These are phyloP conservation scores for Aspergillus tubingensis DNA, from an alignment of 2,329 filamentous ascomycete species.

Conservation along the genomic window DNA sequence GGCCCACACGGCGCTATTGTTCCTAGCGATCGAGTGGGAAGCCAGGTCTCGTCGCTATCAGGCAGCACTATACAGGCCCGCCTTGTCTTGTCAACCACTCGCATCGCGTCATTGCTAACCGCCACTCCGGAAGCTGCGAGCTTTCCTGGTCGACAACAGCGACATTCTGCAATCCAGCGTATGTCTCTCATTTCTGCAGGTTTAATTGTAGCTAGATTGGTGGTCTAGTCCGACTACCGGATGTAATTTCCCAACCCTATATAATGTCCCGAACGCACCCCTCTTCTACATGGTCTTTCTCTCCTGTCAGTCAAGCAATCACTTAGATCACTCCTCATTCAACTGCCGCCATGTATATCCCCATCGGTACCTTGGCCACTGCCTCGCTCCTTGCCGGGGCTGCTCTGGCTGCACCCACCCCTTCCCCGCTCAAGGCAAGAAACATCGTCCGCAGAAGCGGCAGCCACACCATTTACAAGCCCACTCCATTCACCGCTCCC, in stretches of 20 bases:
- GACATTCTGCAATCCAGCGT: not conserved
- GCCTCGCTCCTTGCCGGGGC: constrained; percentile 1
- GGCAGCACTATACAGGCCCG: not conserved
- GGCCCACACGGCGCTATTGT: not conserved
- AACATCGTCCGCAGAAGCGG: not conserved
- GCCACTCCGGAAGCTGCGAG: constrained; percentile 1
- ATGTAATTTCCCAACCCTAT: not conserved
- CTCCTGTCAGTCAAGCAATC: not conserved
- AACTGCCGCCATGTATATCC: not conserved
- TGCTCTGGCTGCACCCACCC: not conserved
- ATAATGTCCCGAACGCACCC: not conserved
- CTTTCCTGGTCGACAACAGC: not conserved
- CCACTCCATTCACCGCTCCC: constrained; percentile 3
- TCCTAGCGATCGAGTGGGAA: not conserved
- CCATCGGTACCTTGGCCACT: not conserved
- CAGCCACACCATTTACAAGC: constrained; percentile 16
- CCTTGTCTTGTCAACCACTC: not conserved
- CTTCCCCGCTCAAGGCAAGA: not conserved
- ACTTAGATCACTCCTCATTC: not conserved
- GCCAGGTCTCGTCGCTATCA: not conserved
- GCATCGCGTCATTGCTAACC: not conserved
- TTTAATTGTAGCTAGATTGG: not conserved
- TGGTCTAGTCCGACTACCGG: not conserved
- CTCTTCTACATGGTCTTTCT: not conserved
- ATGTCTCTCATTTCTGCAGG: not conserved